These are phyloP conservation scores for Babesia divergens DNA, from an alignment of 169 alveolate genomes.

Conservation along the genomic window DNA sequence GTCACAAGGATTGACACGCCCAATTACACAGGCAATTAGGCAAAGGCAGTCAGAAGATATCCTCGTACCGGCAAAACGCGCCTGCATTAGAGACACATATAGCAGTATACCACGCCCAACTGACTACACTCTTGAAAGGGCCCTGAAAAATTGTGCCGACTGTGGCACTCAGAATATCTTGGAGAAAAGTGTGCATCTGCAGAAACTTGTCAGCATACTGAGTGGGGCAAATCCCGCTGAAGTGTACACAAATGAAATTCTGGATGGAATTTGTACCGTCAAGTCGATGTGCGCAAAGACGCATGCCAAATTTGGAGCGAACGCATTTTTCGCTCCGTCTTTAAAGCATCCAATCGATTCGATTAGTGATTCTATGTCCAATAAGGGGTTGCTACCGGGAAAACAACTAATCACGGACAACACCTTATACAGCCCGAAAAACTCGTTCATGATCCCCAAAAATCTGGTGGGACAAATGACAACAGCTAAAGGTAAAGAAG, in stretches of 20 bases:
- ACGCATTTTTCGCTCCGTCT: constrained; percentile 24
- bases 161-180: constrained; percentile 14
- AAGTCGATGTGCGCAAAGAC: constrained; percentile 25
- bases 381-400: neutral
- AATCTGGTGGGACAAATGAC: neutral
- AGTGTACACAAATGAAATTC: constrained; percentile 9
- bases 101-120: neutral
- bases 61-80: neutral
- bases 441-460: constrained; percentile 23
- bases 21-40: neutral
- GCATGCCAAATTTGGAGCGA: constrained; percentile 11
- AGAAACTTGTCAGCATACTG: constrained; percentile 21
- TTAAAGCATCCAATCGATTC: constrained; percentile 25
- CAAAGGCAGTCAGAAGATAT: neutral
- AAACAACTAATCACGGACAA: neutral
- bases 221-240: constrained; percentile 25
- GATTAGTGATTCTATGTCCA: neutral
- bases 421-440: constrained; percentile 23
- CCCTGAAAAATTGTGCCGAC: constrained; percentile 18
- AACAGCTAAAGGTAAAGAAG: constrained; percentile 11
- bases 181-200: constrained; percentile 11
- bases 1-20: neutral
- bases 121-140: constrained; percentile 7
- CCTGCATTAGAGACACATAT: neutral
- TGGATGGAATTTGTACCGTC: constrained; percentile 12